Conservation (phyloP, 257 asterid species). For the Paraleonurus japonicus region DNA sequence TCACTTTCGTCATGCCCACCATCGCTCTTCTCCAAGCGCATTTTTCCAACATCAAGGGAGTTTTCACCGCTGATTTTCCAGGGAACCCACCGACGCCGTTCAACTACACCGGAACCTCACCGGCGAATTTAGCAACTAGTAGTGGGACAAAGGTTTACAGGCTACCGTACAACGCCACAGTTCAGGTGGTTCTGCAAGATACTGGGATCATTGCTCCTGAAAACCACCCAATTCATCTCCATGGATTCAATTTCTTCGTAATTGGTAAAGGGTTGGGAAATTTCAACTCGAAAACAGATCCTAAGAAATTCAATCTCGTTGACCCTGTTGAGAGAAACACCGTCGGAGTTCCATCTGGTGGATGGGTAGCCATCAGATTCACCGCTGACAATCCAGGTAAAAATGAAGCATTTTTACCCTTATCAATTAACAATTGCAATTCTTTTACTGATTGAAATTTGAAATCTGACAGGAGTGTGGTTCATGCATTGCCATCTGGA, state of each 20-base stretch:
- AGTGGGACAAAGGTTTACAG: constrained; percentile 53
- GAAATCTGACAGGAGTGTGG: constrained; percentile 66
- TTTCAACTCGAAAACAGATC: constrained; percentile 47
- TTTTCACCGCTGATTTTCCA: constrained; percentile 62
- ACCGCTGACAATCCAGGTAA: constrained; percentile 67
- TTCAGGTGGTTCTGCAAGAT: constrained; percentile 54
- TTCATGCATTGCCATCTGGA: constrained; percentile 97
- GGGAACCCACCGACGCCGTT: constrained; percentile 46
- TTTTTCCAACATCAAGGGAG: constrained; percentile 49
- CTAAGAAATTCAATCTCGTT: constrained; percentile 49
- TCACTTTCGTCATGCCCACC: constrained; percentile 63
- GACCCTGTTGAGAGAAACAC: constrained; percentile 77
- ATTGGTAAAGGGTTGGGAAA: constrained; percentile 58
- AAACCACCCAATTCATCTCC: constrained; percentile 63
- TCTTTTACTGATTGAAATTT: not conserved
- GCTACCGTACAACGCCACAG: constrained; percentile 50
- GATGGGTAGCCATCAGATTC: constrained; percentile 70
- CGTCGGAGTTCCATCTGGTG: constrained; percentile 61
- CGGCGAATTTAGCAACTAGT: constrained; percentile 29
- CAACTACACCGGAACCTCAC: constrained; percentile 51
- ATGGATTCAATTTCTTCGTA: constrained; percentile 63
- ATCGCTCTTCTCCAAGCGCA: constrained; percentile 56
- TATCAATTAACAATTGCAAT: not conserved
- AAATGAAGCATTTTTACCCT: not conserved
- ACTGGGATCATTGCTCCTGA: constrained; percentile 57